A percentile compares a stretch with the other conserved stretches of the same genome.
Evolutionary conservation across 352 stramenopile genomes (phyloP).

Genomic region (Pythium diclinum): DNA sequence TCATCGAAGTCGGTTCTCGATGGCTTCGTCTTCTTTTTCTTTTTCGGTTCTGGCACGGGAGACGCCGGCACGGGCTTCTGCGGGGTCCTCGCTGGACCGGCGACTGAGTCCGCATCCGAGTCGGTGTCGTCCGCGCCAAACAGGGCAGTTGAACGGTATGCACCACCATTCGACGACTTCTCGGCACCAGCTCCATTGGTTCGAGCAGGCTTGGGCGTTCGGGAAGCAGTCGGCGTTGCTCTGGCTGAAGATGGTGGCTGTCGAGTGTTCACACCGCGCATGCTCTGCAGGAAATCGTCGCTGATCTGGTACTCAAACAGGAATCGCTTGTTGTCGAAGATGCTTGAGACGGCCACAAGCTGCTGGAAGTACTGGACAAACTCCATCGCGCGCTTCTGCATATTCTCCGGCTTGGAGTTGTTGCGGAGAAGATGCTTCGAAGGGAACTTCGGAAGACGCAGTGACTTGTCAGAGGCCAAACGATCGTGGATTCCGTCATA

Average conservation of each 20-base stretch:
- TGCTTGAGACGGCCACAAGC: constrained; percentile 41
- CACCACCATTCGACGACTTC: constrained; percentile 8
- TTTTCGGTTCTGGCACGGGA: constrained; percentile 16
- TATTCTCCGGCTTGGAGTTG: constrained; percentile 80
- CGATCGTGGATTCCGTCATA: constrained; percentile 71
- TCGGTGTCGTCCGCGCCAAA: constrained; percentile 57
- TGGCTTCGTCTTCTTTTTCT: constrained; percentile 25
- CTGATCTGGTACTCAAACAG: constrained; percentile 63
- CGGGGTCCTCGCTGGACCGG: constrained; percentile 24
- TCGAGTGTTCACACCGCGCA: constrained; percentile 23
- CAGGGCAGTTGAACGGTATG: constrained; percentile 35
- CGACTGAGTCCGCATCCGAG: constrained; percentile 60
- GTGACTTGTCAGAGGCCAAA: constrained; percentile 32
- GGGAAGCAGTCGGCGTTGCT: background rate
- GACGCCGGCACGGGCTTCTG: constrained; percentile 1
- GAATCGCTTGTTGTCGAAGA: constrained; percentile 62
- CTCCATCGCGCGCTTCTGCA: constrained; percentile 82
- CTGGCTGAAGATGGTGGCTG: constrained; percentile 9
- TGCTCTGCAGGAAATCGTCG: constrained; percentile 35
- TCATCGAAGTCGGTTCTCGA: constrained; percentile 28
- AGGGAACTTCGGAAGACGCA: constrained; percentile 66
- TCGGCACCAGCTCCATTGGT: background rate
- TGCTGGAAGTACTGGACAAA: constrained; percentile 74
- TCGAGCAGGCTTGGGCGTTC: constrained; percentile 4
- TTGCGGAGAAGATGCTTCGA: constrained; percentile 75